Conservation (phyloP, 73 alveolate genomes). For the Stentor roeselii region DNA sequence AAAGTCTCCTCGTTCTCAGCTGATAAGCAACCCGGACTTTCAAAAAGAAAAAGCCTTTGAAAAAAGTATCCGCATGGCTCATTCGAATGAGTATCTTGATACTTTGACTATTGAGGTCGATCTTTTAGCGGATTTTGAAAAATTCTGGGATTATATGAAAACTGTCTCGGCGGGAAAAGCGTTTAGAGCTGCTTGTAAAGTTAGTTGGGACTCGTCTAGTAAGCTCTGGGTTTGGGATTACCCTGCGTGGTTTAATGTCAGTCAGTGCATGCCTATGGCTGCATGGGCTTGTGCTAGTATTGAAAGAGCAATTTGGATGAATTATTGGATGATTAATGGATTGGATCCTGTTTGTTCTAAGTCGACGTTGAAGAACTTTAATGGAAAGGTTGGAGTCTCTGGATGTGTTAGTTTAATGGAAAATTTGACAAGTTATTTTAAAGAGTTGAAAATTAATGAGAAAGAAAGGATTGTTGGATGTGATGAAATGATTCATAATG, state of each 20-base stretch:
- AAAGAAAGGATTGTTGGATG: neutral
- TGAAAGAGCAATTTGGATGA: conserved; percentile 30
- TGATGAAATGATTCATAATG: neutral
- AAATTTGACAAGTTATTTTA: neutral
- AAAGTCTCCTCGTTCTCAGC: neutral
- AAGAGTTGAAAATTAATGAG: neutral
- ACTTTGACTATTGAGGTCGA: conserved; percentile 8
- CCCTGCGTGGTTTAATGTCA: conserved; percentile 15
- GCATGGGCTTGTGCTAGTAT: conserved; percentile 22
- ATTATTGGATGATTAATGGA: conserved; percentile 5
- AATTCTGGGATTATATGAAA: neutral
- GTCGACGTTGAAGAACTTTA: neutral
- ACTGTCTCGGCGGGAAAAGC: conserved; percentile 10
- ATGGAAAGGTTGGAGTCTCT: neutral
- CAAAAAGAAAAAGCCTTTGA: conserved; percentile 19
- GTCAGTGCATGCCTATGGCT: neutral
- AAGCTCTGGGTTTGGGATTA: conserved; percentile 25
- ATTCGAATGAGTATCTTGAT: conserved; percentile 25
- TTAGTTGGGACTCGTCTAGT: conserved; percentile 5
- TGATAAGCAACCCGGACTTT: neutral
- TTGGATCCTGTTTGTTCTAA: neutral
- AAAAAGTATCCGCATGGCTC: neutral
- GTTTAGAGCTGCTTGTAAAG: neutral
- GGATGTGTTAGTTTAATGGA: neutral
- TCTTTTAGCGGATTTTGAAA: neutral